Percentiles rank a stretch among this genome's conserved stretches.
phyloP scores from a whole-genome alignment of 768 basidiomycete species.

The Leccinum broughii region DNA sequence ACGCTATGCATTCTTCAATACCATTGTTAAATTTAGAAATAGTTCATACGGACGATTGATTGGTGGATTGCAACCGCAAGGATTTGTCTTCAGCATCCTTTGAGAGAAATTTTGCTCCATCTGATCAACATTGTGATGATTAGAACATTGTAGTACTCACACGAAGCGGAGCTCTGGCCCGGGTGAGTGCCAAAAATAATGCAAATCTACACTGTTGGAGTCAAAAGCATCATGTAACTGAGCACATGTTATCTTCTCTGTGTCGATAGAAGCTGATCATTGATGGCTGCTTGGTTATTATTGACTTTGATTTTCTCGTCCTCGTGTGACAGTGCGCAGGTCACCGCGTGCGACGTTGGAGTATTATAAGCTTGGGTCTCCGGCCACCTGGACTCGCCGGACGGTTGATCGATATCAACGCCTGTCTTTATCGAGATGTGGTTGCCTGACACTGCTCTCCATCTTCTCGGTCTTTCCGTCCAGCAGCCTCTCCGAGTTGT shows the following conservation, averaged over 20 bases:
- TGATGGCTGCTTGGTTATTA: not conserved
- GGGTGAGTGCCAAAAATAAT: constrained; percentile 67
- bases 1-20: constrained; percentile 77
- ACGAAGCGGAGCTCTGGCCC: constrained; percentile 70
- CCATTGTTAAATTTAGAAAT: constrained; percentile 48
- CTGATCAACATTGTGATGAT: not conserved
- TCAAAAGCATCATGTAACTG: constrained; percentile 3
- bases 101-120: constrained; percentile 32
- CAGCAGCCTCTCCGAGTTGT: constrained; percentile 46
- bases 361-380: not conserved
- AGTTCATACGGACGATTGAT: constrained; percentile 52
- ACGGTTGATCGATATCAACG: not conserved
- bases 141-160: constrained; percentile 46
- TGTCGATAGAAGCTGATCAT: too few species aligned
- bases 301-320: not conserved
- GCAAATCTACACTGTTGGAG: constrained; percentile 55
- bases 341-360: not conserved
- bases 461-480: constrained; percentile 52
- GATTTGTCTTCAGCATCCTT: constrained; percentile 55
- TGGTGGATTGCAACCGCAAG: constrained; percentile 51
- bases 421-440: not conserved
- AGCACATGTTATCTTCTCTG: constrained; percentile 68
- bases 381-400: not conserved
- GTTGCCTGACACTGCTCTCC: constrained; percentile 2
- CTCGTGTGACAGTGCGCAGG: not conserved